A percentile compares a stretch with the other conserved stretches of the same genome.
phyloP scores from a whole-genome alignment of 805 yeast genomes.

The Priceomyces medius region DNA sequence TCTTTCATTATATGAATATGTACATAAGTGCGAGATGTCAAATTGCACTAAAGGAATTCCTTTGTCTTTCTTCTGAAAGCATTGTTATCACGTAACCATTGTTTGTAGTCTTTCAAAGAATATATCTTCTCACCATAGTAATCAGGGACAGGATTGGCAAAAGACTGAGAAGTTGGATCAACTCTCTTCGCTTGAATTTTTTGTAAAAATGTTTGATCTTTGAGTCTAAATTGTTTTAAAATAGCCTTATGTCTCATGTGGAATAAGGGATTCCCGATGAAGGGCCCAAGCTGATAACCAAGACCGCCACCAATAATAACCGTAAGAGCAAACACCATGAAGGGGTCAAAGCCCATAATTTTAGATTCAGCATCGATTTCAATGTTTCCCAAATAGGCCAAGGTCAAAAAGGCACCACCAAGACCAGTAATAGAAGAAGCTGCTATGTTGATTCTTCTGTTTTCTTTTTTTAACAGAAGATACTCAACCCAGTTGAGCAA shows the following conservation, averaged over 20 bases:
- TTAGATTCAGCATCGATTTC: slow-evolving; percentile 87
- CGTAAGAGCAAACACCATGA: slow-evolving; percentile 74
- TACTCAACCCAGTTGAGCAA: slow-evolving; percentile 76
- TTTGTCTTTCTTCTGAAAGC: slow-evolving; percentile 81
- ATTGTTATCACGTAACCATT: slow-evolving; percentile 94
- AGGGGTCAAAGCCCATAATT: slow-evolving; percentile 86
- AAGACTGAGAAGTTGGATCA: slow-evolving; percentile 86
- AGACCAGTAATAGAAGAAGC: slow-evolving; percentile 70
- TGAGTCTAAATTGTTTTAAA: slow-evolving; percentile 49
- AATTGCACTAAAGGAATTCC: slow-evolving; percentile 54
- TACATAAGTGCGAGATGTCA: not conserved
- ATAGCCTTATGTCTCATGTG: slow-evolving; percentile 48
- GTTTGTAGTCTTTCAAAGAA: slow-evolving; percentile 80
- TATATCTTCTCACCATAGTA: slow-evolving; percentile 96
- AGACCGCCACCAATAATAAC: slow-evolving; percentile 68
- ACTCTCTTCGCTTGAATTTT: slow-evolving; percentile 79
- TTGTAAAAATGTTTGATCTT: slow-evolving; percentile 72
- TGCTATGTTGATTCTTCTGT: slow-evolving; percentile 64
- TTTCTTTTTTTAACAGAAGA: slow-evolving; percentile 70
- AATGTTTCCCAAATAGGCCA: slow-evolving; percentile 73
- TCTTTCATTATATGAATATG: not conserved
- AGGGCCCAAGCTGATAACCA: slow-evolving; percentile 84
- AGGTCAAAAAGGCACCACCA: slow-evolving; percentile 63
- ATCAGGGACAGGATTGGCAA: slow-evolving; percentile 96
- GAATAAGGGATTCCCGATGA: slow-evolving; percentile 70